Evolutionary conservation across 164 flowering plant genomes (phyloP), one percentile per base, ranked within the genome.

Genomic region (Umbellularia californica): DNA sequence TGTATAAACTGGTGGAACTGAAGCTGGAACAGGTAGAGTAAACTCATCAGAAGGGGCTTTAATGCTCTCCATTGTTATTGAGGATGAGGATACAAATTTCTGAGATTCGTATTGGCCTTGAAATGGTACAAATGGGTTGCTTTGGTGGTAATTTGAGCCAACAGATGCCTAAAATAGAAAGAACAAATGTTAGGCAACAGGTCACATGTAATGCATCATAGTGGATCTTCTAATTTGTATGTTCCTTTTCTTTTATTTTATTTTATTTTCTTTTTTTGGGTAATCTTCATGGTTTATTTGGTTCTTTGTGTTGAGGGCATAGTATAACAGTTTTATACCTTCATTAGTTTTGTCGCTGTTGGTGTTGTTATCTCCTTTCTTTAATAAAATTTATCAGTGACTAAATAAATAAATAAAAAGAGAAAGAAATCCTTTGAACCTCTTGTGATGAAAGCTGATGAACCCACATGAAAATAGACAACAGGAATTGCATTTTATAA

Each of bases 11-110:
- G 86, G 81, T 73, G 73, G 69, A 25, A 75, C 70, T 50, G 75
- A 69, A 52, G 69, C 55, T 5, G 70, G 24, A 5, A 84, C 79
- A 65, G 84, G 79, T n/a, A 78, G 79, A 72, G 81, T 82, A 73
- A 87, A 70, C 7, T 88, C 90, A 78, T 84, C 85, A 27, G 89
- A 80, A 65, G 89, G 79, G 55, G 70, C 85, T 35, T 70, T 72
- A 55, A 69, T 64, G 51, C 66, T 74, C 82, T 86, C 92, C 72
- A 60, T 77, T 75, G 77, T 83, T 17, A 77, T 81, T 22, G 82
- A 70, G 68, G 86, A 75, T 55, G 87, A 68, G 63, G 88, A 77
- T 58, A 76, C 75, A 71, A 76, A 74, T 58, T 87, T 62, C 19
- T 77, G 86, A 71, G 81, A 58, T 72, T 77, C 82, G 65, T 64